Percentiles rank a stretch among this genome's conserved stretches.
Conservation (phyloP, 805 yeast genomes). For the Schwanniomyces occidentalis region DNA sequence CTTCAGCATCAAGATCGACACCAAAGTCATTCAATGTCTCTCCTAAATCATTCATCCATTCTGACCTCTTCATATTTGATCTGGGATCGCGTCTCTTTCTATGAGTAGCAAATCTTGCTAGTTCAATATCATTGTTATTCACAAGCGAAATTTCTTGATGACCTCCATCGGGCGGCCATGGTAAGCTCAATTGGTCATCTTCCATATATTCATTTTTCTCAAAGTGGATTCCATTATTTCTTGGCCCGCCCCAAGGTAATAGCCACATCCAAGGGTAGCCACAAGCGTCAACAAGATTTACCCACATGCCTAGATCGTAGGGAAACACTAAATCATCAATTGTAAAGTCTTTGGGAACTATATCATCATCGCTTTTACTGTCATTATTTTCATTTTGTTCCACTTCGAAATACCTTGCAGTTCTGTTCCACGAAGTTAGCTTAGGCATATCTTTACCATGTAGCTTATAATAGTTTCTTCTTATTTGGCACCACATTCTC, state of each 20-base stretch:
- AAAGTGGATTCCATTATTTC: slow-evolving; percentile 60
- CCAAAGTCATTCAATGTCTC: slow-evolving; percentile 84
- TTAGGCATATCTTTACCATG: slow-evolving; percentile 44
- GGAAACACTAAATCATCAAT: slow-evolving; percentile 79
- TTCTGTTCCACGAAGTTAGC: slow-evolving; percentile 48
- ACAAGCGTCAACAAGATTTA: slow-evolving; percentile 51
- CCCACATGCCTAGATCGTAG: slow-evolving; percentile 66
- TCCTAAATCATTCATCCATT: slow-evolving; percentile 82
- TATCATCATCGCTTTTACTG: slow-evolving; percentile 7
- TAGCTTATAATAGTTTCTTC: slow-evolving; percentile 42
- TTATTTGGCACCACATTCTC: slow-evolving; percentile 52
- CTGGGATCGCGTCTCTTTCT: slow-evolving; percentile 39
- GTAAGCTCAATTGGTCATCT: slow-evolving; percentile 62
- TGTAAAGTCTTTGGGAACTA: slow-evolving; percentile 42
- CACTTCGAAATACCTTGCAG: slow-evolving; percentile 16
- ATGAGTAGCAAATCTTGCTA: slow-evolving; percentile 22
- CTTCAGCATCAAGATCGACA: slow-evolving; percentile 73
- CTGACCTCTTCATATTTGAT: slow-evolving; percentile 35
- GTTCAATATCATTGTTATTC: slow-evolving; percentile 14
- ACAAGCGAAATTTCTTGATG: slow-evolving; percentile 33
- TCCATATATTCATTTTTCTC: slow-evolving; percentile 53
- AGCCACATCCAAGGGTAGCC: slow-evolving; percentile 72
- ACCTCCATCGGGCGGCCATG: slow-evolving; percentile 95
- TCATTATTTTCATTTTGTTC: slow-evolving; percentile 4
- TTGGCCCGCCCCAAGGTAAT: slow-evolving; percentile 68